Evolutionary conservation across 2,329 filamentous ascomycete species (phyloP).

Genomic region (Fusarium concolor): DNA sequence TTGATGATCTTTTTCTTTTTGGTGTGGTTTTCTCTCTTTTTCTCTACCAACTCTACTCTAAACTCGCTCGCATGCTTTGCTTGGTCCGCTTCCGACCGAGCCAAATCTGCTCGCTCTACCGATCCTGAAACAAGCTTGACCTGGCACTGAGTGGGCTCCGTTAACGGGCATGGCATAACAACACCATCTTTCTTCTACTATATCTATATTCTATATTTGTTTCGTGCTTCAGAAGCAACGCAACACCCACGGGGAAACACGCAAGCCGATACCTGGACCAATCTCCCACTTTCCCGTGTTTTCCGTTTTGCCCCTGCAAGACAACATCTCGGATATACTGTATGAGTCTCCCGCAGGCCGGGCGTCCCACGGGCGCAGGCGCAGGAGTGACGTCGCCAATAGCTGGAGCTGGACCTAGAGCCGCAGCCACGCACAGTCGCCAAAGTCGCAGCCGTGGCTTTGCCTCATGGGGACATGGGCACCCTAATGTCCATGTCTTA

Average conservation of each 20-base stretch:
- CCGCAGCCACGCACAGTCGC: constrained; percentile 26
- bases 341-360: constrained; percentile 51
- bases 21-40: neutral
- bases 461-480: constrained; percentile 36
- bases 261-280: constrained; percentile 7
- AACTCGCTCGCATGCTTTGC: neutral
- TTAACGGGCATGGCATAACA: constrained; percentile 40
- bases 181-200: constrained; percentile 5
- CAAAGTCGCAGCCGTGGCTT: constrained; percentile 25
- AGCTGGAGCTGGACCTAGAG: constrained; percentile 22
- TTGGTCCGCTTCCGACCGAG: constrained; percentile 34
- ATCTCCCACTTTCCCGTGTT: constrained; percentile 35
- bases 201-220: neutral
- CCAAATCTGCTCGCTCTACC: constrained; percentile 36
- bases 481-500: constrained; percentile 39
- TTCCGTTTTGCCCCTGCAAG: constrained; percentile 26
- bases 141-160: constrained; percentile 24
- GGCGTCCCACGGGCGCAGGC: constrained; percentile 48
- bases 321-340: constrained; percentile 35
- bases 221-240: neutral
- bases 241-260: constrained; percentile 3
- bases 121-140: constrained; percentile 30
- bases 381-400: constrained; percentile 46
- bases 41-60: neutral
- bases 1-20: constrained; percentile 27